Evolutionary conservation across 2,329 filamentous ascomycete species (phyloP).

Genomic region (Colletotrichum liriopes): DNA sequence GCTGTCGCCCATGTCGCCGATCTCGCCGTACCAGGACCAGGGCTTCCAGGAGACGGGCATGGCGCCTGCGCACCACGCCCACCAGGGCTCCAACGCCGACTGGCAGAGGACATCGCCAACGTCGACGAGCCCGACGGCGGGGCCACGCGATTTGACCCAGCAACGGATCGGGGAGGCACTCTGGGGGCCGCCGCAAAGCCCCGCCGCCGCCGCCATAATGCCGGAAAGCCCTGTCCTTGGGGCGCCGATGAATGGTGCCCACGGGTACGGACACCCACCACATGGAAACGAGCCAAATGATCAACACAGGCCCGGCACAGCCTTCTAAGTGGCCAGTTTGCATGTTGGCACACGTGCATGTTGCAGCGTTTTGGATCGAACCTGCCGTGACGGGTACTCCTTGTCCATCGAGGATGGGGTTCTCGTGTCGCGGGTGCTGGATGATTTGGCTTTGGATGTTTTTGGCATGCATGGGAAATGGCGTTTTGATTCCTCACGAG

Average conservation of each 20-base stretch:
- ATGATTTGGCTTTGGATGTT: background rate
- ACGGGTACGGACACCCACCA: background rate
- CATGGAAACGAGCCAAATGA: background rate
- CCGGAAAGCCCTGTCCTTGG: slow-evolving; percentile 32
- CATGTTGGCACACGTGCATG: no score
- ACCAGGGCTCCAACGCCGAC: slow-evolving; percentile 14
- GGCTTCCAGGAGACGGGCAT: slow-evolving; percentile 26
- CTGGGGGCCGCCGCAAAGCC: slow-evolving; percentile 48
- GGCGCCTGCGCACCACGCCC: slow-evolving; percentile 15
- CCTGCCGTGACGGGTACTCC: background rate
- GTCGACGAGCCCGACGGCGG: slow-evolving; percentile 23
- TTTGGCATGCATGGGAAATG: slow-evolving; percentile 33
- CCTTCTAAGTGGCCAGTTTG: background rate
- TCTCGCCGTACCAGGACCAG: slow-evolving; percentile 32
- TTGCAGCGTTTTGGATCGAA: background rate
- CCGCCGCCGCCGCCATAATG: slow-evolving; percentile 3
- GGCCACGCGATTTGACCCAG: slow-evolving; percentile 51
- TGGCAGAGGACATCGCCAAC: slow-evolving; percentile 38
- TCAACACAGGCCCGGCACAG: background rate
- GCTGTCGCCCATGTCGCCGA: slow-evolving; percentile 31
- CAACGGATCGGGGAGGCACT: slow-evolving; percentile 52
- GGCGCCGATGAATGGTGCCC: background rate
- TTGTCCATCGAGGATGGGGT: background rate
- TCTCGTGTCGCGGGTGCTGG: background rate
- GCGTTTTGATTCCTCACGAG: slow-evolving; percentile 39